These are phyloP conservation scores for Cercospora beticola DNA, from an alignment of 2,329 filamentous ascomycete species.

Conservation along the genomic window DNA sequence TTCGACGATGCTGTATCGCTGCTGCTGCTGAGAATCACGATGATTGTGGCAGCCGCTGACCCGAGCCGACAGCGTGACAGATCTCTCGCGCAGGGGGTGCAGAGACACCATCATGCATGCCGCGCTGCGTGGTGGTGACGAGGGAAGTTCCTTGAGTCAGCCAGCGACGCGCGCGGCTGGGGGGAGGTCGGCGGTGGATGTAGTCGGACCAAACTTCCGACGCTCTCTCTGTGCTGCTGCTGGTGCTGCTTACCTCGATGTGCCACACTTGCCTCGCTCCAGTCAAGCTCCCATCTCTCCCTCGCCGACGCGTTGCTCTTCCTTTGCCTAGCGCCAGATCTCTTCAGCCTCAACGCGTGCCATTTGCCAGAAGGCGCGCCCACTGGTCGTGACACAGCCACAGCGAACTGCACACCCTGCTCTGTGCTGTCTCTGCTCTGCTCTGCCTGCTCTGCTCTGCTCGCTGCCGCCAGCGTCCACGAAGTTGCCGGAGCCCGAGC, in stretches of 20 bases:
- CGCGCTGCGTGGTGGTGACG: background rate
- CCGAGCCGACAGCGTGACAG: background rate
- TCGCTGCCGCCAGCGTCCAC: background rate
- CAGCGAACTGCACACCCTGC: background rate
- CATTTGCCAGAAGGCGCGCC: background rate
- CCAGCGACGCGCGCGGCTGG: background rate
- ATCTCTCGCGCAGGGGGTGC: background rate
- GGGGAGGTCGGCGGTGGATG: background rate
- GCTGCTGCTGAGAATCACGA: background rate
- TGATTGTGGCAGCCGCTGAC: slow-evolving; percentile 2
- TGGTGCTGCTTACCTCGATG: background rate
- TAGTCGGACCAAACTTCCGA: background rate
- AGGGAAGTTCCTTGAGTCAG: slow-evolving; percentile 1
- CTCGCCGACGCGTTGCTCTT: background rate
- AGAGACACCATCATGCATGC: background rate
- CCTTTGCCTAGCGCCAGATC: slow-evolving; percentile 18
- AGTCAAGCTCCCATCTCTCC: slow-evolving; percentile 13
- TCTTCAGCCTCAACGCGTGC: slow-evolving; percentile 14
- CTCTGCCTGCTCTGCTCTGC: background rate
- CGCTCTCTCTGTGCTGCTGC: background rate
- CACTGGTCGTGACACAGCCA: background rate
- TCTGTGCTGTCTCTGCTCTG: background rate
- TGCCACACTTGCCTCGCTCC: slow-evolving; percentile 16
- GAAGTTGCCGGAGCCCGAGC: background rate
- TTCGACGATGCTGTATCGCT: background rate